Evolutionary conservation across 139 green algal species (phyloP).

Genomic region (Volvox africanus): DNA sequence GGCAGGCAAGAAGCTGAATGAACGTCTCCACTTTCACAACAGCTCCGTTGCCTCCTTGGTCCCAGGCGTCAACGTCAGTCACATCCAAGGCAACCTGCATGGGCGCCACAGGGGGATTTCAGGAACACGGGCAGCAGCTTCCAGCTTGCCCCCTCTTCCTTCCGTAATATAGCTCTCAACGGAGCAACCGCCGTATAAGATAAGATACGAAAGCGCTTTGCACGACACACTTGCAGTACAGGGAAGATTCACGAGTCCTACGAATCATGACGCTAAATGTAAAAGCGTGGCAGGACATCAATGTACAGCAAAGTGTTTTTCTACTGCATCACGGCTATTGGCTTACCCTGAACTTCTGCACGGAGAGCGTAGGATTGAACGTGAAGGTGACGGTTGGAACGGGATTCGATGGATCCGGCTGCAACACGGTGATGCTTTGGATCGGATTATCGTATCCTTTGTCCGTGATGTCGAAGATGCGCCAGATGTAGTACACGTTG

Average conservation of each 20-base stretch:
- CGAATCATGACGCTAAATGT: no score
- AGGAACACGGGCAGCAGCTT: no score
- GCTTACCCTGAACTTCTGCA: slow-evolving; percentile 9
- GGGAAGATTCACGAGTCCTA: no score
- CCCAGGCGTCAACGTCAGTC: neutral
- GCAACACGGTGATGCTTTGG: neutral
- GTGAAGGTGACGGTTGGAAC: neutral
- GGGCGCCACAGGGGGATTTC: no score
- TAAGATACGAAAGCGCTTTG: no score
- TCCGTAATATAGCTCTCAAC: no score
- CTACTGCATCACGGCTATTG: no score
- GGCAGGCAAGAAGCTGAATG: neutral
- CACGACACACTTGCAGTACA: no score
- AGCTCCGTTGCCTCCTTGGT: neutral
- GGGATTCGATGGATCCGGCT: neutral
- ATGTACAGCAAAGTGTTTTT: no score
- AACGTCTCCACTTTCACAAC: neutral
- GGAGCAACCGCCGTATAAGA: no score
- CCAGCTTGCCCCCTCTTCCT: no score
- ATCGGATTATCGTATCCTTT: neutral
- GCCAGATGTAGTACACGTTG: slow-evolving; percentile 29
- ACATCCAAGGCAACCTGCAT: neutral
- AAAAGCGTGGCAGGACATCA: no score
- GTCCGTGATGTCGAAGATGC: slow-evolving; percentile 7
- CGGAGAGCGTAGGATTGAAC: neutral